Base-by-base conservation (phyloP, 306 rosid genomes). In the Quercus agrifolia region DNA sequence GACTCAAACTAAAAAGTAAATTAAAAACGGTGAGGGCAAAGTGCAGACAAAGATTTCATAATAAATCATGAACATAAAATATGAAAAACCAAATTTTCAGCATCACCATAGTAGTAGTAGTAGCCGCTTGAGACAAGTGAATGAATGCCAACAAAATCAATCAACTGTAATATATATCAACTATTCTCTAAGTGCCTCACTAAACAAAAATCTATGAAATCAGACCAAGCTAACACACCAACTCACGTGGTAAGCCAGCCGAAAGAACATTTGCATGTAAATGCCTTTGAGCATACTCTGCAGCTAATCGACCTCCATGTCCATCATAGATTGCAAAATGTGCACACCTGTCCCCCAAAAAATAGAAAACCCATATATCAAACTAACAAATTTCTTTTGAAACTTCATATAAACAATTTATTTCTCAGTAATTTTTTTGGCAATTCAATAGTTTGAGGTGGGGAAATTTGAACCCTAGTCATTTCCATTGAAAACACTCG, bases 161-260 rank as follows among this genome's bases (percentile, higher is more conserved):
- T 15, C 5, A 25, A 67, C 8, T 25, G 54, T 14, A 46, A 71
- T 41, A 15, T 70, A 78, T 73, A 11, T 67, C 57, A 72, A 70
- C 44, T 17, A 67, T 41, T 20, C 25, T 1, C 56, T 72, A 67
- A 78, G 55, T 84, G 80, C 58, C 58, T 51, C 55, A 79, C 41
- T 35, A 78, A 74, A 74, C 71, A 78, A 63, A 71, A 78, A 41
- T 78, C 74, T 81, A 76, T 55, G 71, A 82, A 86, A 90, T 74
- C 83, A 88, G 91, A 92, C 91, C 90, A 85, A 82, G 94, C 88
- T 86, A 92, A 94, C 97, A 91, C 94, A 92, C 98, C 98, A 92
- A 94, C 98, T 94, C 98, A 94, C 96, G 97, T 94, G 98, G 96
- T 90, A 94, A 94, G 82, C 98, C 98, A 19, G 97, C 86, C 20